Evolutionary conservation across 257 asterid genomes (phyloP).

Genomic region (Solanum neorickii): DNA sequence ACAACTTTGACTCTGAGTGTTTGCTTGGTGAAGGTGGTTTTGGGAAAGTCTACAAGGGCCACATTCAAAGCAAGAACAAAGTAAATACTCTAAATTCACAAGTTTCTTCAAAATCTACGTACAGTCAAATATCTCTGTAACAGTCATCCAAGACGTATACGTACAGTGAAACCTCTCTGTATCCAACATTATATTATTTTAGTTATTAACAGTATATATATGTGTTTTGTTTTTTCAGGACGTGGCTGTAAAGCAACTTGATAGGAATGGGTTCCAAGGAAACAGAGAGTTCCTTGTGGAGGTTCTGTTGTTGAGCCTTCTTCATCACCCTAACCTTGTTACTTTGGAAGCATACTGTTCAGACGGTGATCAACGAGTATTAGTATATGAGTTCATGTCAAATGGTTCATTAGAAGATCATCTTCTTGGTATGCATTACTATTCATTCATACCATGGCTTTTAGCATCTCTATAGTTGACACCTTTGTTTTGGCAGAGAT

Average conservation of each 20-base stretch:
- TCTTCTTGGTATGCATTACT: conserved; percentile 39
- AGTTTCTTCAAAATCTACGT: not conserved
- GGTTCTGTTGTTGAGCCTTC: conserved; percentile 39
- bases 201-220: not conserved
- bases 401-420: conserved; percentile 74
- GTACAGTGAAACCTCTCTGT: too few species aligned
- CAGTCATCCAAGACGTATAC: too few species aligned
- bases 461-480: not conserved
- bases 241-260: conserved; percentile 50
- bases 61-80: conserved; percentile 15
- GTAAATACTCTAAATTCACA: conserved; percentile 9
- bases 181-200: not conserved
- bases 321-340: conserved; percentile 48
- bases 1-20: conserved; percentile 19
- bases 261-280: conserved; percentile 57
- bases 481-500: conserved; percentile 20
- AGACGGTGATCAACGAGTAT: conserved; percentile 39
- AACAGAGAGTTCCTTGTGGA: conserved; percentile 48
- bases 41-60: conserved; percentile 54
- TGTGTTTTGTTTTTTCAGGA: conserved; percentile 8
- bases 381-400: conserved; percentile 49
- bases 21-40: conserved; percentile 63
- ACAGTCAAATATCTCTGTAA: not conserved
- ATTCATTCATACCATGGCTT: not conserved
- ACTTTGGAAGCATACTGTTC: conserved; percentile 48